These are phyloP conservation scores for Tuctoria greenei DNA, from an alignment of 176 grass and related monocot genomes.

Conservation along the genomic window DNA sequence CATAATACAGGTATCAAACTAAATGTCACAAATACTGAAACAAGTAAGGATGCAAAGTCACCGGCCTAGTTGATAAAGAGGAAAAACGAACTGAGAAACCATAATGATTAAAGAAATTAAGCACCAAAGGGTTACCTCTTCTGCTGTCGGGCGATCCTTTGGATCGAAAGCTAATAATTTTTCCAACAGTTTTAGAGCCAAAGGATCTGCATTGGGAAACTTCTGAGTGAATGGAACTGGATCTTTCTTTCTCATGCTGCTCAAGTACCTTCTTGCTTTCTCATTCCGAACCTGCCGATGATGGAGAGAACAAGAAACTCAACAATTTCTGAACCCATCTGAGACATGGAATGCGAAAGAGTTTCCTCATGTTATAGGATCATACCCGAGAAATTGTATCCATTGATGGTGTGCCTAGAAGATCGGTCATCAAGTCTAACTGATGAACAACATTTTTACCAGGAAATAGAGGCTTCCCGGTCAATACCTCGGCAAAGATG, in stretches of 20 bases:
- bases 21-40: constrained; percentile 8
- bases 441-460: constrained; percentile 99
- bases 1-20: constrained; percentile 12
- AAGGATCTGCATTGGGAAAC: constrained; percentile 84
- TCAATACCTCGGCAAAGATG: constrained; percentile 97
- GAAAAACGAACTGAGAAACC: constrained; percentile 9
- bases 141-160: constrained; percentile 86
- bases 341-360: not conserved
- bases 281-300: constrained; percentile 82
- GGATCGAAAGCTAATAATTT: constrained; percentile 89
- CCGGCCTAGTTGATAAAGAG: not conserved
- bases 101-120: not conserved
- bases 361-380: constrained; percentile 2
- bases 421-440: constrained; percentile 98
- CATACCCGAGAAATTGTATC: constrained; percentile 96
- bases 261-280: constrained; percentile 96
- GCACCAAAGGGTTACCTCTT: constrained; percentile 59
- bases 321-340: not conserved
- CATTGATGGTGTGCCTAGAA: constrained; percentile 80
- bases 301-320: not conserved
- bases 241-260: constrained; percentile 92
- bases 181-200: constrained; percentile 85
- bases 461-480: constrained; percentile 97
- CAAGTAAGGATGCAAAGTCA: not conserved
- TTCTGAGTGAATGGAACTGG: constrained; percentile 84